Evolutionary conservation across 108 stramenopile genomes (phyloP).

Genomic region (Cylindrotheca closterium): DNA sequence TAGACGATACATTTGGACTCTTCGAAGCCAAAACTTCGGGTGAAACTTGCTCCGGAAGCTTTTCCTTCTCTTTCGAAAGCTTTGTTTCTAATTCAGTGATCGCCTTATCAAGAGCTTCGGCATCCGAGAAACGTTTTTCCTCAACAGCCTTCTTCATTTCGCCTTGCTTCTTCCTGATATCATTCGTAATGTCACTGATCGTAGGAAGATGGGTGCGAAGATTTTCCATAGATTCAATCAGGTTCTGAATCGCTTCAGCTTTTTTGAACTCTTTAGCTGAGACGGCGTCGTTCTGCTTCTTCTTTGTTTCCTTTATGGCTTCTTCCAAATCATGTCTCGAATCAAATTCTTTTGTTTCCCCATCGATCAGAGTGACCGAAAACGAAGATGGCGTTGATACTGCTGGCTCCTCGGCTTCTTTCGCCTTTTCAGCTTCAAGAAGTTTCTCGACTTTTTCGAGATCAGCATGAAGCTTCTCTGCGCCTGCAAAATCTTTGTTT

Average conservation of each 20-base stretch:
- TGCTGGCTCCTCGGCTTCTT: constrained; percentile 3
- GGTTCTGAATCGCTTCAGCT: constrained; percentile 54
- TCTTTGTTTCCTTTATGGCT: constrained; percentile 39
- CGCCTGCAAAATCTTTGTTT: constrained; percentile 61
- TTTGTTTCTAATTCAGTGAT: constrained; percentile 51
- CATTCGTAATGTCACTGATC: constrained; percentile 42
- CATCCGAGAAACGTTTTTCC: constrained; percentile 67
- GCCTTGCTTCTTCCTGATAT: constrained; percentile 35
- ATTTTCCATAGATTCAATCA: constrained; percentile 55
- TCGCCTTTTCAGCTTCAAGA: constrained; percentile 49
- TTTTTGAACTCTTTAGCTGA: constrained; percentile 66
- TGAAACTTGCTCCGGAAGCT: constrained; percentile 1
- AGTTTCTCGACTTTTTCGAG: constrained; percentile 56
- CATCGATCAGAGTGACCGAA: constrained; percentile 30
- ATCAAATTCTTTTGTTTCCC: constrained; percentile 47
- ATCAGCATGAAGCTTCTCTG: constrained; percentile 54
- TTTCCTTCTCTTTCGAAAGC: constrained; percentile 42
- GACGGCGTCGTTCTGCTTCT: constrained; percentile 40
- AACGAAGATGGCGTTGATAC: background rate
- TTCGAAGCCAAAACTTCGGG: background rate
- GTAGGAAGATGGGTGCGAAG: constrained; percentile 59
- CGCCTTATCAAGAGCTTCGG: constrained; percentile 52
- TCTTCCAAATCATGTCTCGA: constrained; percentile 58
- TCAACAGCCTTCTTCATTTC: constrained; percentile 61
- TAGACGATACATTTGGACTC: background rate